phyloP scores from a whole-genome alignment of 305 asterid species.

The Fraxinus nigra region DNA sequence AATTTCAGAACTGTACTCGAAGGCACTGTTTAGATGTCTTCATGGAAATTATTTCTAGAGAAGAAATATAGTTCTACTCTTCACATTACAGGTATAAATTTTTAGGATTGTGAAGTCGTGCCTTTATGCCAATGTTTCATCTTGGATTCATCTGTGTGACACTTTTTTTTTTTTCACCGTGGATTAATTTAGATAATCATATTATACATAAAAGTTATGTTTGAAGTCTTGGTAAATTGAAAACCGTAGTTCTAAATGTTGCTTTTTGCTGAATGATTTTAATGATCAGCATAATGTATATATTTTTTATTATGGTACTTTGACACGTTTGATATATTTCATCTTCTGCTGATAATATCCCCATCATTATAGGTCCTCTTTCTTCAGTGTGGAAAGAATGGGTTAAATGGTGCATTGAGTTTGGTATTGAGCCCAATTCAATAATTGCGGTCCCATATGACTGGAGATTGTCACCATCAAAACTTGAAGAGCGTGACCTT shows the following conservation, averaged over 20 bases:
- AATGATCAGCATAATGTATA: not conserved
- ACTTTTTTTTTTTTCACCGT: not conserved
- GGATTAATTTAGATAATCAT: conserved; percentile 1
- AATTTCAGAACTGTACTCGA: not conserved
- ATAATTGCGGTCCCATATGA: conserved; percentile 93
- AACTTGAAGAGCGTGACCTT: conserved; percentile 98
- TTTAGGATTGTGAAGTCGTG: not conserved
- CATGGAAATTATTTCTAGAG: conserved; percentile 6
- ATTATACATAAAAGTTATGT: not conserved
- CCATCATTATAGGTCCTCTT: conserved; percentile 74
- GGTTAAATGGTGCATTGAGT: conserved; percentile 99
- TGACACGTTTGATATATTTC: conserved; percentile 14
- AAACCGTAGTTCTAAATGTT: conserved; percentile 10
- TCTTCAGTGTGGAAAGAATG: conserved; percentile 99
- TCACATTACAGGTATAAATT: conserved; percentile 63
- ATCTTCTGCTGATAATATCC: conserved; percentile 24
- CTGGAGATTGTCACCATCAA: conserved; percentile 95
- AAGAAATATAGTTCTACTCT: not conserved
- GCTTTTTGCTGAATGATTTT: not conserved
- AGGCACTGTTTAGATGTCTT: conserved; percentile 8
- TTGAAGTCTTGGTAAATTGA: not conserved
- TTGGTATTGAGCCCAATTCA: conserved; percentile 97
- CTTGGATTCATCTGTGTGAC: conserved; percentile 10
- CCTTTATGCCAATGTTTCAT: conserved; percentile 12
- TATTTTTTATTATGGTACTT: not conserved